Evolutionary conservation across 306 rosid species (phyloP).

Genomic region (Prunus salicina): DNA sequence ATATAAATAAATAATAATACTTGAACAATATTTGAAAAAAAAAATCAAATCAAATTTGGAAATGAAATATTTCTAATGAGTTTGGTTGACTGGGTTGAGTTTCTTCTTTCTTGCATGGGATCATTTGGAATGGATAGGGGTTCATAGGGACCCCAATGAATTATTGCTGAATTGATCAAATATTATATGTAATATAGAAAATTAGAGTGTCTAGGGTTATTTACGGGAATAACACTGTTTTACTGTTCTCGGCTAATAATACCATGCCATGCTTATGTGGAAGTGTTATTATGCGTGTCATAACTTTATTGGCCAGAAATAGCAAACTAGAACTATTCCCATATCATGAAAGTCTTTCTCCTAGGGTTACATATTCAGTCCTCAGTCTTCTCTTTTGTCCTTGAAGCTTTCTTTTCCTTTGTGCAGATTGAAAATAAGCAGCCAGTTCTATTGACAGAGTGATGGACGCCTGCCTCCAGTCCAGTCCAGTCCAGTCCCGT

Average conservation of each 20-base stretch:
- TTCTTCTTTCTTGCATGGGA: background rate
- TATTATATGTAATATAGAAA: background rate
- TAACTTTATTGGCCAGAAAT: fast-evolving
- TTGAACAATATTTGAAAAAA: background rate
- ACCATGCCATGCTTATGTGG: fast-evolving
- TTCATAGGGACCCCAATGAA: too few relatives aligned
- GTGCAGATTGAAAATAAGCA: background rate
- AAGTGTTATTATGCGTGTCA: too few relatives aligned
- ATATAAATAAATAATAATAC: background rate
- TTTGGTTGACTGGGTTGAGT: background rate
- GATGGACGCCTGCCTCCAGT: background rate
- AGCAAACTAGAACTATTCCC: too few relatives aligned
- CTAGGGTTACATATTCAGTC: background rate
- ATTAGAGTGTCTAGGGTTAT: background rate
- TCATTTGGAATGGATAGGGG: background rate
- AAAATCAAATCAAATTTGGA: too few relatives aligned
- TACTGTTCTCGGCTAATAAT: too few relatives aligned
- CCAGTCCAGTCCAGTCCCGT: too few relatives aligned
- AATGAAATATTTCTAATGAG: background rate
- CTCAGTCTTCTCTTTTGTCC: background rate
- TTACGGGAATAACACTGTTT: too few relatives aligned
- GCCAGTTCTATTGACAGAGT: background rate
- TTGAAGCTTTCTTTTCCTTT: too few relatives aligned
- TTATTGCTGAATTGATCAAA: background rate
- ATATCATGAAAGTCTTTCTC: too few relatives aligned